Percentiles rank a stretch among this genome's conserved stretches.
Evolutionary conservation across 768 basidiomycete genomes (phyloP).

Genomic region (Amanita thiersii): DNA sequence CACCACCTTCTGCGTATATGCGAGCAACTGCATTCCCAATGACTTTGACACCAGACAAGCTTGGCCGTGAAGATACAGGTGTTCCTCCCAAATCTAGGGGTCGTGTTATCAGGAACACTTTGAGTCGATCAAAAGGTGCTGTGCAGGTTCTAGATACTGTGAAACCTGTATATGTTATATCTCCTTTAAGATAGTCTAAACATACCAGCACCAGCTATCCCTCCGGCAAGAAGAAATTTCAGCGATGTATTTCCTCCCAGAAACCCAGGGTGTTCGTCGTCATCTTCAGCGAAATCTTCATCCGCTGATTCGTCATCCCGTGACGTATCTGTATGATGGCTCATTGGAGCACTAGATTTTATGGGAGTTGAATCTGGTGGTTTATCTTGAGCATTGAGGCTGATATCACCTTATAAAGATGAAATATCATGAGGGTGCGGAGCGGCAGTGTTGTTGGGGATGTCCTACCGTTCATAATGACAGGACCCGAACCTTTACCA

Average conservation of each 20-base stretch:
- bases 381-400: slow-evolving; percentile 68
- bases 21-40: slow-evolving; percentile 66
- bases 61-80: slow-evolving; percentile 31
- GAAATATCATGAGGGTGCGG: slow-evolving; percentile 5
- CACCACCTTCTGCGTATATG: slow-evolving; percentile 85
- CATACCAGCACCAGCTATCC: slow-evolving; percentile 89
- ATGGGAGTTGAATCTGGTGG: slow-evolving; percentile 27
- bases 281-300: slow-evolving; percentile 44
- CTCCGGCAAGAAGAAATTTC: slow-evolving; percentile 90
- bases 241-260: slow-evolving; percentile 67
- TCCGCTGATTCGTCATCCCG: slow-evolving; percentile 37
- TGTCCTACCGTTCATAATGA: slow-evolving; percentile 87
- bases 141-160: slow-evolving; percentile 93
- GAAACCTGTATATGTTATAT: no score
- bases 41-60: slow-evolving; percentile 48
- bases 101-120: slow-evolving; percentile 92
- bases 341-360: slow-evolving; percentile 11
- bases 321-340: slow-evolving; percentile 20
- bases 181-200: slow-evolving; percentile 20
- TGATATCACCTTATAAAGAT: slow-evolving; percentile 57
- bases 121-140: slow-evolving; percentile 95
- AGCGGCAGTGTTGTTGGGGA: slow-evolving; percentile 11
- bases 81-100: slow-evolving; percentile 64
- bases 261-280: slow-evolving; percentile 51
- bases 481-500: slow-evolving; percentile 68